These are phyloP conservation scores for Clarkia xantiana DNA, from an alignment of 345 rosid species.

Conservation along the genomic window DNA sequence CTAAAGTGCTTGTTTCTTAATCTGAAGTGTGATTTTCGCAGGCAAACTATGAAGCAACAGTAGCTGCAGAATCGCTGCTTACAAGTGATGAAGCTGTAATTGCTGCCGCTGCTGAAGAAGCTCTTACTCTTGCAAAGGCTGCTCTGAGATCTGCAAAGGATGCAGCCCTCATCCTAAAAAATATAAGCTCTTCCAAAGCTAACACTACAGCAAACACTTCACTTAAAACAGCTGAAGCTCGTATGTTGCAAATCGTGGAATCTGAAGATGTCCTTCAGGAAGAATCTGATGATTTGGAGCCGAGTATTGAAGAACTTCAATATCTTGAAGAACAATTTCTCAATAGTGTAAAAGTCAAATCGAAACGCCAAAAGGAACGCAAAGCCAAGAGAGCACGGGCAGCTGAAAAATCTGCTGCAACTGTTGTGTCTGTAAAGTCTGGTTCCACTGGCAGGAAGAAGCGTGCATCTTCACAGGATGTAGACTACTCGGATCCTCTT, in stretches of 20 bases:
- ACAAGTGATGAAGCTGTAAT: conserved; percentile 72
- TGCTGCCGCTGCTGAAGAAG: conserved; percentile 88
- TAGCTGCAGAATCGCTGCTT: conserved; percentile 61
- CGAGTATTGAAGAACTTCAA: conserved; percentile 38
- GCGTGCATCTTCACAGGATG: conserved; percentile 38
- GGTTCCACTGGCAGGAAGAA: conserved; percentile 41
- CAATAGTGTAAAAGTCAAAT: conserved; percentile 48
- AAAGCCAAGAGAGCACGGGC: conserved; percentile 65
- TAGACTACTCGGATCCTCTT: conserved; percentile 71
- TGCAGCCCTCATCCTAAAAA: conserved; percentile 40
- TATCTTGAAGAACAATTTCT: conserved; percentile 43
- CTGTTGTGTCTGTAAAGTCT: conserved; percentile 35
- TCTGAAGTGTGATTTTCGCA: conserved; percentile 12
- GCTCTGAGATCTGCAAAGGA: conserved; percentile 80
- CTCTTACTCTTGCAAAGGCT: conserved; percentile 79
- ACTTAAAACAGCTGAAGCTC: conserved; percentile 32
- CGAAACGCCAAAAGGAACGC: conserved; percentile 60
- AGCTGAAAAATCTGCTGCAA: conserved; percentile 46
- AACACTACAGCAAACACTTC: conserved; percentile 14
- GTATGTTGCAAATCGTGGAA: conserved; percentile 27
- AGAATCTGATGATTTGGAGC: conserved; percentile 38
- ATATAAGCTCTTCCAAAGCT: conserved; percentile 15
- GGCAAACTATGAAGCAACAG: conserved; percentile 43
- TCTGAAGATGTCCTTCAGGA: conserved; percentile 18
- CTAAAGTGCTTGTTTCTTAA: not conserved